Conservation (phyloP, 2,329 filamentous ascomycete species). For the Aspergillus neoniger region DNA sequence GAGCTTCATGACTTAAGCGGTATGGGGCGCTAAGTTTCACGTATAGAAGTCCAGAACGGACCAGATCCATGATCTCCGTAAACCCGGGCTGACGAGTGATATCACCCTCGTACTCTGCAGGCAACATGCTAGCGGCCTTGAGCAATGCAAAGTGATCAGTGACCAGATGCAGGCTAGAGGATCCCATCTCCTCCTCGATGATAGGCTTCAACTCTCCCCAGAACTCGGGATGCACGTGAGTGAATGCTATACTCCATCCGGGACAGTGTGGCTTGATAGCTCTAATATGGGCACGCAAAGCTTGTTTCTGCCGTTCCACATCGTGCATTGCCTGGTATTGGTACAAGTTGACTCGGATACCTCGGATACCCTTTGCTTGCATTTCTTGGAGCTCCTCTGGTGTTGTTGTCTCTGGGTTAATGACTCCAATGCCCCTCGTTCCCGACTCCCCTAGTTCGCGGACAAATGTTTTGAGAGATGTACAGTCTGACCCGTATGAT, state of each 20-base stretch:
- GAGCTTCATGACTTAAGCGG: slow-evolving; percentile 33
- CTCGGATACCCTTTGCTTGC: slow-evolving; percentile 33
- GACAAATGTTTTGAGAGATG: slow-evolving; percentile 37
- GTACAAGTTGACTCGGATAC: slow-evolving; percentile 42
- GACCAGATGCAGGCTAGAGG: slow-evolving; percentile 28
- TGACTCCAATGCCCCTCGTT: slow-evolving; percentile 35
- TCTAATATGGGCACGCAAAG: slow-evolving; percentile 31
- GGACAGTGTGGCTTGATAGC: slow-evolving; percentile 23
- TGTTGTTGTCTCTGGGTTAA: slow-evolving; percentile 30
- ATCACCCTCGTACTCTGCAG: slow-evolving; percentile 22
- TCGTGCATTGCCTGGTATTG: slow-evolving; percentile 41
- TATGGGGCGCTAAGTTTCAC: slow-evolving; percentile 46
- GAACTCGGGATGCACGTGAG: slow-evolving; percentile 34
- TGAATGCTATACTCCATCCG: slow-evolving; percentile 36
- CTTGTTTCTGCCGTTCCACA: slow-evolving; percentile 36
- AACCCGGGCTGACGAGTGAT: slow-evolving; percentile 34
- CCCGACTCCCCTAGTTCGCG: slow-evolving; percentile 25
- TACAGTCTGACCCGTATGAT: slow-evolving; percentile 41
- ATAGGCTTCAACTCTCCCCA: slow-evolving; percentile 29
- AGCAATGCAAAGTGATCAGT: slow-evolving; percentile 44
- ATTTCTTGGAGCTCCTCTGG: slow-evolving; percentile 27
- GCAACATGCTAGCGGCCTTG: slow-evolving; percentile 38
- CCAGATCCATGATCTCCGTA: slow-evolving; percentile 31
- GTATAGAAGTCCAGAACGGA: slow-evolving; percentile 35
- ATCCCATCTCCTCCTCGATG: slow-evolving; percentile 23